Conservation (phyloP, 2,329 filamentous ascomycete species). For the Nemania serpens region DNA sequence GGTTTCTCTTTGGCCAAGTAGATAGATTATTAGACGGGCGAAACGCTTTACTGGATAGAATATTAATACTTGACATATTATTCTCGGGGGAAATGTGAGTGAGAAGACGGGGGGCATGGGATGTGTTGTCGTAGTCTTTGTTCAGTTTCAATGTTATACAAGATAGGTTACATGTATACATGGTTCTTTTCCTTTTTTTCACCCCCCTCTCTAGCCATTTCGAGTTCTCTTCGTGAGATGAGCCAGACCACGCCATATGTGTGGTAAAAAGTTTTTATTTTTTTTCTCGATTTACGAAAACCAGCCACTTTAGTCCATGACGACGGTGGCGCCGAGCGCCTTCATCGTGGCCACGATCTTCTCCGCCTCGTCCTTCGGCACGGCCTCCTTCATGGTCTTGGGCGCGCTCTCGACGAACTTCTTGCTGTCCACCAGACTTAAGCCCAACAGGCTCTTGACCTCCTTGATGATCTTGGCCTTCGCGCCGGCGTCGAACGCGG, state of each 20-base stretch:
- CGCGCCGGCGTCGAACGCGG: conserved; percentile 81
- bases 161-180: conserved; percentile 42
- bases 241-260: conserved; percentile 21
- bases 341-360: conserved; percentile 97
- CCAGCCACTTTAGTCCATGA: conserved; percentile 74
- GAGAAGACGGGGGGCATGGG: neutral
- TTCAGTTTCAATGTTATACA: conserved; percentile 38
- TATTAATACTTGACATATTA: conserved; percentile 2
- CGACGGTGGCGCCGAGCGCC: conserved; percentile 84
- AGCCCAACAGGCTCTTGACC: conserved; percentile 91
- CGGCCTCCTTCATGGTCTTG: conserved; percentile 98
- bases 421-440: conserved; percentile 98
- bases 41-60: neutral
- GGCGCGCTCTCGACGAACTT: conserved; percentile 99
- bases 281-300: conserved; percentile 5
- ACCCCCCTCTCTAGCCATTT: conserved; percentile 1
- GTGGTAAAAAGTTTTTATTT: too few relatives aligned
- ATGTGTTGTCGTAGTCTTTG: conserved; percentile 21
- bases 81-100: neutral
- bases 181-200: conserved; percentile 16
- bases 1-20: conserved; percentile 32
- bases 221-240: conserved; percentile 5
- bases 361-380: conserved; percentile 98
- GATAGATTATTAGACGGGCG: neutral
- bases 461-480: conserved; percentile 99